A percentile compares a stretch with the other conserved stretches of the same genome.
phyloP scores from a whole-genome alignment of 164 flowering plant genomes.

The Stephania japonica region DNA sequence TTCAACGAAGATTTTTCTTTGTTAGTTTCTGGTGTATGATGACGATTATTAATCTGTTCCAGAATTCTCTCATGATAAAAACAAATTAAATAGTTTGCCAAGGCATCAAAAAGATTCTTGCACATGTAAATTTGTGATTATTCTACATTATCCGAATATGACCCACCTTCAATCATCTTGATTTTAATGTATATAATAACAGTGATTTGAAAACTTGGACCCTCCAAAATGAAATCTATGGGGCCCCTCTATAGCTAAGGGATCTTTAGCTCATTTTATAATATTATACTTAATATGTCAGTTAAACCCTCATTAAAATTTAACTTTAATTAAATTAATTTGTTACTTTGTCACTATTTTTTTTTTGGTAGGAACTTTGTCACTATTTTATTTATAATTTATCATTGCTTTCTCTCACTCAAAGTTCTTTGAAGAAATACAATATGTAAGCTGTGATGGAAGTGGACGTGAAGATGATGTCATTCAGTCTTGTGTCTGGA shows the following conservation, averaged over 20 bases:
- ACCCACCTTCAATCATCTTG: neutral
- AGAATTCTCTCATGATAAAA: no score
- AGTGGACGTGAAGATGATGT: slow-evolving; percentile 2
- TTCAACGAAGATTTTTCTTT: no score
- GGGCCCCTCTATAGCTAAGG: neutral
- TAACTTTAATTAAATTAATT: neutral
- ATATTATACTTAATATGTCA: neutral
- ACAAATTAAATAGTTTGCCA: neutral
- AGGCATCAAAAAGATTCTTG: neutral
- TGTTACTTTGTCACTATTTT: neutral
- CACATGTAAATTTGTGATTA: neutral
- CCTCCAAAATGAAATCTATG: neutral
- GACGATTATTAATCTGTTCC: no score
- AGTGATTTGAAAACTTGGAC: neutral
- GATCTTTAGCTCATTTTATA: neutral
- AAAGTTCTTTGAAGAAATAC: neutral
- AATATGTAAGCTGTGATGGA: slow-evolving; percentile 5
- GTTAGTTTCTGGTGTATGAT: no score
- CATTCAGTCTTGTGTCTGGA: neutral
- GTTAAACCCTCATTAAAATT: neutral
- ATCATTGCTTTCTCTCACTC: no score
- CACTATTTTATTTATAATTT: no score
- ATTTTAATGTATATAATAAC: neutral
- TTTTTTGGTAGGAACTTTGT: neutral
- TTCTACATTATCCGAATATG: neutral